Evolutionary conservation across 2,329 filamentous ascomycete genomes (phyloP).

Genomic region (Furcasterigmium sp.): DNA sequence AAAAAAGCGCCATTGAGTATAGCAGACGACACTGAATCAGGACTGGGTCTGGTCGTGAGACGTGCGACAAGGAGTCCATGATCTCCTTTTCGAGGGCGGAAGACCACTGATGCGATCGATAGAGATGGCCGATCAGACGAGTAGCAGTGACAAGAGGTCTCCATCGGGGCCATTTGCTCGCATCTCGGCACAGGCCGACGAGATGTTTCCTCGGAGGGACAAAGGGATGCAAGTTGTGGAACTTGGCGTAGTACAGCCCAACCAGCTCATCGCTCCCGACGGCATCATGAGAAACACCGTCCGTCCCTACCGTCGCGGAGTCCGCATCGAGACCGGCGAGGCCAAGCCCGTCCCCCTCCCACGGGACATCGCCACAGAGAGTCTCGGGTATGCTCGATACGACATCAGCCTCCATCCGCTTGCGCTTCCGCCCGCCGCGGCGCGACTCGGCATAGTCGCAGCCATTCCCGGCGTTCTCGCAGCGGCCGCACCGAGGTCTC

Average conservation of each 20-base stretch:
- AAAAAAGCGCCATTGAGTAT: constrained; percentile 29
- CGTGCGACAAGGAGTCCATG: constrained; percentile 5
- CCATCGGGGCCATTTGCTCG: constrained; percentile 7
- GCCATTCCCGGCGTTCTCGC: constrained; percentile 32
- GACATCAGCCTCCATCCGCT: constrained; percentile 15
- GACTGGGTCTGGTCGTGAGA: constrained; percentile 15
- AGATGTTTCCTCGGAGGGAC: constrained; percentile 16
- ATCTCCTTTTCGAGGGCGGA: background rate
- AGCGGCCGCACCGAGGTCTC: constrained; percentile 40
- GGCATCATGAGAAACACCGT: background rate
- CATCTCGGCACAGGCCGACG: constrained; percentile 6
- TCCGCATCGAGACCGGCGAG: background rate
- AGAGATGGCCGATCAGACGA: constrained; percentile 27
- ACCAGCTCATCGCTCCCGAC: constrained; percentile 19
- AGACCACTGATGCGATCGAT: constrained; percentile 12
- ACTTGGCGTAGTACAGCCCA: constrained; percentile 27
- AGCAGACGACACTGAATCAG: constrained; percentile 29
- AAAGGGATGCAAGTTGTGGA: constrained; percentile 25
- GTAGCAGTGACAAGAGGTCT: constrained; percentile 19
- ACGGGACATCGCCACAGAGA: constrained; percentile 5
- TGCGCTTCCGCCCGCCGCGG: constrained; percentile 33
- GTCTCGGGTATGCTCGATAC: constrained; percentile 9
- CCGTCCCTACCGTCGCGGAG: background rate
- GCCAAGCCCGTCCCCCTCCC: background rate
- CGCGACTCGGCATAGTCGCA: constrained; percentile 48